phyloP scores from a whole-genome alignment of 2,329 filamentous ascomycete species.

The Aureobasidium leucospermi region DNA sequence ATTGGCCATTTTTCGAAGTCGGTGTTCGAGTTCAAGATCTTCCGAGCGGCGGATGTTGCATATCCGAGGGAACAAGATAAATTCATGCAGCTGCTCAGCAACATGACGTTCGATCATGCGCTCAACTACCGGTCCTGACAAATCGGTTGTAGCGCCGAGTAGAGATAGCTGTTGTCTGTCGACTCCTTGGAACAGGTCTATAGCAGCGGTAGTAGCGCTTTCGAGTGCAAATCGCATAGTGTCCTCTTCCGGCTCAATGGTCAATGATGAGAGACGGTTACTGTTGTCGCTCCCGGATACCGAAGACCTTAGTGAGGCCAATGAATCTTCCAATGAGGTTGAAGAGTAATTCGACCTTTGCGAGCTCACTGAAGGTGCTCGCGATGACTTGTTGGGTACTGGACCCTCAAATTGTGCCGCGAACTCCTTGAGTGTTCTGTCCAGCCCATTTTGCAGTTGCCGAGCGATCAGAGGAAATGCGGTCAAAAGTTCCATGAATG shows the following conservation, averaged over 20 bases:
- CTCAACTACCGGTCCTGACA: conserved; percentile 88
- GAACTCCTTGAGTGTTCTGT: conserved; percentile 86
- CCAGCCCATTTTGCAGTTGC: conserved; percentile 89
- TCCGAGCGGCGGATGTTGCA: conserved; percentile 71
- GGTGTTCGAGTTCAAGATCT: conserved; percentile 79
- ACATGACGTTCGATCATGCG: conserved; percentile 92
- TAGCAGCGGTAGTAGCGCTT: conserved; percentile 84
- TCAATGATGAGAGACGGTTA: conserved; percentile 46
- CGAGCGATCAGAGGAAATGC: conserved; percentile 92
- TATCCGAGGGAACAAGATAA: conserved; percentile 73
- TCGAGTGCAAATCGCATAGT: conserved; percentile 83
- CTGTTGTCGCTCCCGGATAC: conserved; percentile 31
- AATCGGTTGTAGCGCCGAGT: conserved; percentile 82
- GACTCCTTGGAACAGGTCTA: conserved; percentile 90
- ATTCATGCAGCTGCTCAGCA: conserved; percentile 82
- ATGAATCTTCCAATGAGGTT: conserved; percentile 22
- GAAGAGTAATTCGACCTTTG: conserved; percentile 27
- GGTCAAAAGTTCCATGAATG: conserved; percentile 80
- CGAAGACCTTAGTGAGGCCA: conserved; percentile 28
- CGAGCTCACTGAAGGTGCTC: conserved; percentile 29
- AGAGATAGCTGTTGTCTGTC: conserved; percentile 93
- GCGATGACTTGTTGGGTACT: conserved; percentile 47
- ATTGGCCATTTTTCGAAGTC: conserved; percentile 86
- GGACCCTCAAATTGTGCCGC: conserved; percentile 77
- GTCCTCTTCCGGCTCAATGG: conserved; percentile 84